Evolutionary conservation across 2,329 filamentous ascomycete species (phyloP), one percentile per base, ranked within the genome.

Genomic region (Coniochaeta sp.): DNA sequence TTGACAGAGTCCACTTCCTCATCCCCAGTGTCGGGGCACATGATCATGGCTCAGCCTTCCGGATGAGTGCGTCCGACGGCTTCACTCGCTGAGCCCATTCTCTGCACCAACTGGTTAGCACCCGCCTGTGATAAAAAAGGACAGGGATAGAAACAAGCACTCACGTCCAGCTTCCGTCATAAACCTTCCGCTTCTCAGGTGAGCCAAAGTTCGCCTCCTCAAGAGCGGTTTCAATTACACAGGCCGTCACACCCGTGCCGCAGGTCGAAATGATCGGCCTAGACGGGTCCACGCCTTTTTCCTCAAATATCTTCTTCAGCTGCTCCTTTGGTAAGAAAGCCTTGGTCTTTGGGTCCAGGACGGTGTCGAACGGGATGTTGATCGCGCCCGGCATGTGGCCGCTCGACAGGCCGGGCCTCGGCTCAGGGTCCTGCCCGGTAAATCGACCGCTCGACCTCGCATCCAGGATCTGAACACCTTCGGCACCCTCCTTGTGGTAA

Each of bases 101-200:
- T 26, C 84, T 87, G 60, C 36, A 62, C 17, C 61, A 34, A 44
- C 33, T 59, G 17, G 69, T 76, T 68, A 75, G 71, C 33, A 58
- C 33, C 3, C 6, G 8, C 14, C 22, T 4, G 4, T 44, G n/a
- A 28, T 26, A 33, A 1, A 11, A 26, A 11, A n/a, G 16, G 14
- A n/a, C 26, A 26, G 17, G 16, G 16, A 43, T 33, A 36, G 14
- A 33, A 33, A 9, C 44, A 14, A 31, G 47, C 43, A 88, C 90
- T 86, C 80, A 96, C 83, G 95, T 98, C 95, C 95, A 99, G 74
- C 93, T 96, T 56, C 95, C 95, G 73, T 99, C 95, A 69, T 99
- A 99, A 24, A 99, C 81, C 70, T 83, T 87, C 66, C 90, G 84
- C 59, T 84, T 83, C 62, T 87, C 82, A 0, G 83, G 75, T 4